Base-by-base conservation (phyloP, 257 asterid species). In the Solanum sejunctum region DNA sequence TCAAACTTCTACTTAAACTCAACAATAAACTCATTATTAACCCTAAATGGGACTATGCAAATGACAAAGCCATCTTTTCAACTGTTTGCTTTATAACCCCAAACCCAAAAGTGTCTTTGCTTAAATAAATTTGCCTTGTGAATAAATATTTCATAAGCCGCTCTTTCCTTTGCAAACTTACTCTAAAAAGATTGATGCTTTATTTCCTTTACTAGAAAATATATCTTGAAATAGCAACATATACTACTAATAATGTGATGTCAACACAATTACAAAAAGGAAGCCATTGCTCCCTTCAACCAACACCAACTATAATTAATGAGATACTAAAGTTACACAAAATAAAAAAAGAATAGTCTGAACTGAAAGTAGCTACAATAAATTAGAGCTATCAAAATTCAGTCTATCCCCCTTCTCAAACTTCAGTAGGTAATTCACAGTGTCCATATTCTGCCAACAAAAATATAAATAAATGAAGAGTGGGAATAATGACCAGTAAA, bases 341-440 rank as follows among this genome's bases (percentile, higher is more conserved):
- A 60, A 16, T 3, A 23, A 23, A 1, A 67, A 45, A 21, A 0
- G 26, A 55, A 55, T 39, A 58, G 12, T 83, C 70, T 51, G 72
- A 32, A 79, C 43, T 13, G 23, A 77, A 66, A 52, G 52, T 41
- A 43, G 63, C 67, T 66, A 49, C 28, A 61, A 28, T 15, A 61
- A 61, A 77, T 77, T 47, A 26, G 60, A 84, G 43, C 79, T 80
- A 23, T 66, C 71, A 56, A 84, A 84, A n/a, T 57, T 39, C 63
- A 77, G 60, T 13, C 61, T 41, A 81, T 56, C 61, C 70, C 57
- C 55, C 55, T 81, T 64, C 21, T 81, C 91, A 91, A 81, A 87
- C 86, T 87, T 95, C 94, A 54, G 88, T 85, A 2, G 97, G 93
- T 15, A 93, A 88, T 54, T 90, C 93, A 85, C 98, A 95, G 71